Conservation (phyloP, 768 basidiomycete genomes). For the Dentipellis sp. region DNA sequence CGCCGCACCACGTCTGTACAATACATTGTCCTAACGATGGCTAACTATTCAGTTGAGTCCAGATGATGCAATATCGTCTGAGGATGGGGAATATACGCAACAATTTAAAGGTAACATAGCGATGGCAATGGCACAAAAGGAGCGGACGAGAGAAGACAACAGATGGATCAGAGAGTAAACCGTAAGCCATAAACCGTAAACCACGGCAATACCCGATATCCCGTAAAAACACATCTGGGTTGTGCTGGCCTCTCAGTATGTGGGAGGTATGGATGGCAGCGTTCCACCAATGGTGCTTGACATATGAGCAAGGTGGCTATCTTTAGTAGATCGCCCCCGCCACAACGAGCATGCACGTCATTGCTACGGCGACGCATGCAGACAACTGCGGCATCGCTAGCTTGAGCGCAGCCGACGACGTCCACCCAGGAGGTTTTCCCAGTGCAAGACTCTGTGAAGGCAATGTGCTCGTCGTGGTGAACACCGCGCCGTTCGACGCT, state of each 20-base stretch:
- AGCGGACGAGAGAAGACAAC: background rate
- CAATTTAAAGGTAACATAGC: background rate
- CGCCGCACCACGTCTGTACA: background rate
- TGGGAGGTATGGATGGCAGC: too few relatives aligned
- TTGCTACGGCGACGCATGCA: background rate
- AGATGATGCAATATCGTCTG: background rate
- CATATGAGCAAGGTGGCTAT: too few relatives aligned
- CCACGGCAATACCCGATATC: too few relatives aligned
- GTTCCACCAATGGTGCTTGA: too few relatives aligned
- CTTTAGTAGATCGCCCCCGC: too few relatives aligned
- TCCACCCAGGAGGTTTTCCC: slow-evolving; percentile 52
- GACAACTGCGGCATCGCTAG: background rate
- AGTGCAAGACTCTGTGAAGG: slow-evolving; percentile 40
- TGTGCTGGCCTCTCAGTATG: too few relatives aligned
- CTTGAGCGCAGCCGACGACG: background rate
- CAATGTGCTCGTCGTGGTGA: slow-evolving; percentile 45
- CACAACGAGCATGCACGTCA: too few relatives aligned
- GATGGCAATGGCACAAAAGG: background rate
- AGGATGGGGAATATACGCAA: background rate
- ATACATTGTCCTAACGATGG: background rate
- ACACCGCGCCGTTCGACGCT: slow-evolving; percentile 39
- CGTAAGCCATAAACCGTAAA: too few relatives aligned
- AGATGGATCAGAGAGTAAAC: too few relatives aligned
- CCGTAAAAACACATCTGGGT: too few relatives aligned
- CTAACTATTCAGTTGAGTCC: background rate